Conservation (phyloP, 495 filamentous ascomycete species). For the Aspergillus wentii region DNA sequence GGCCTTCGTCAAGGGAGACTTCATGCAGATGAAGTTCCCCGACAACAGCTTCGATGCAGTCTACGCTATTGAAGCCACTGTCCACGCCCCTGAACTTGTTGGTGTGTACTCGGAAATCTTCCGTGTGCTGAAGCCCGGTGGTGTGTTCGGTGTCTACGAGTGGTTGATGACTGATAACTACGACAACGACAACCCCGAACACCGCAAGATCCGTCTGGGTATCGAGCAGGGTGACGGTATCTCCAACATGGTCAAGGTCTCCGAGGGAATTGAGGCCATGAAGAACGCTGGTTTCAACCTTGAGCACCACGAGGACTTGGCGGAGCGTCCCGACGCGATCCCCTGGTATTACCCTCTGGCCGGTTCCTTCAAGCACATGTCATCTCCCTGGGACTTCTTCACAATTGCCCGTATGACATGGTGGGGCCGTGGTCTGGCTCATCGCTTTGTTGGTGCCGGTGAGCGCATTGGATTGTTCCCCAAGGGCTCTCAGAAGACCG, state of each 20-base stretch:
- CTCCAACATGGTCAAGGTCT: constrained; percentile 94
- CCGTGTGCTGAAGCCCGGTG: constrained; percentile 94
- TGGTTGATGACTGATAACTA: constrained; percentile 99
- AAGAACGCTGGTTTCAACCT: constrained; percentile 86
- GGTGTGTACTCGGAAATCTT: constrained; percentile 93
- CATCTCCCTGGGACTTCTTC: constrained; percentile 71
- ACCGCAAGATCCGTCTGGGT: constrained; percentile 86
- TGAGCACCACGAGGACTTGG: constrained; percentile 83
- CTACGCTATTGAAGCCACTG: constrained; percentile 96
- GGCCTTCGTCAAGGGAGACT: constrained; percentile 91
- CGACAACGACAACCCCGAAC: constrained; percentile 81
- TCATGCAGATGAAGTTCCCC: constrained; percentile 99
- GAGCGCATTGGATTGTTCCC: constrained; percentile 76
- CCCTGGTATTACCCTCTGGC: constrained; percentile 97
- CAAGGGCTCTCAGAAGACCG: constrained; percentile 88
- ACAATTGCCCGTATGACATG: constrained; percentile 90
- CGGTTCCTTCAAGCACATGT: constrained; percentile 77
- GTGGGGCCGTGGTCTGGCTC: constrained; percentile 67
- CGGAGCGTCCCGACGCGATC: constrained; percentile 67
- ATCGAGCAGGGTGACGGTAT: constrained; percentile 98
- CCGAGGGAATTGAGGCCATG: constrained; percentile 79
- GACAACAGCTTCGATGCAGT: constrained; percentile 91
- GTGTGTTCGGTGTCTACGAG: constrained; percentile 95
- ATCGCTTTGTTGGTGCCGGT: constrained; percentile 73
- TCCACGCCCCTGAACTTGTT: constrained; percentile 90